Evolutionary conservation across 306 rosid genomes (phyloP).

Genomic region (Rosa multiflora): DNA sequence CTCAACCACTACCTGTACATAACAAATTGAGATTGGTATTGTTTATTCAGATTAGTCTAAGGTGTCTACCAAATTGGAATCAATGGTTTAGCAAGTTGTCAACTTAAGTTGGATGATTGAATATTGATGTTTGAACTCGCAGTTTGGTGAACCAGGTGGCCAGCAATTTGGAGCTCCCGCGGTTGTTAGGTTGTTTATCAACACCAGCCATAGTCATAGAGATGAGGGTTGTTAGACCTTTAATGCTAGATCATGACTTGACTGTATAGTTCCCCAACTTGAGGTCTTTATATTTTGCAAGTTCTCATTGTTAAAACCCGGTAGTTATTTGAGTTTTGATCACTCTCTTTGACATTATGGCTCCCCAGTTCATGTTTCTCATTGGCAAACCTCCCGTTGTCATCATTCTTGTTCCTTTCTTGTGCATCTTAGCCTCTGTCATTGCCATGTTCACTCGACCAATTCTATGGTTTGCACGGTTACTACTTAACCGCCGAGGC

Average conservation of each 20-base stretch:
- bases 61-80: background rate
- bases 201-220: background rate
- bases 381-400: background rate
- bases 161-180: background rate
- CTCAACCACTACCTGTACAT: background rate
- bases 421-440: background rate
- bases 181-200: background rate
- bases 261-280: background rate
- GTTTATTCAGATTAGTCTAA: background rate
- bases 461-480: slow-evolving; percentile 18
- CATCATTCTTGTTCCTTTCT: background rate
- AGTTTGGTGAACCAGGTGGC: background rate
- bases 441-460: background rate
- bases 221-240: background rate
- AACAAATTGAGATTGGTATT: background rate
- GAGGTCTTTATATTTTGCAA: background rate
- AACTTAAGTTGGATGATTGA: background rate
- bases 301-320: background rate
- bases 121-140: slow-evolving; percentile 4
- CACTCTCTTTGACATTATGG: slow-evolving; percentile 7
- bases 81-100: slow-evolving; percentile 3
- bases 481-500: background rate
- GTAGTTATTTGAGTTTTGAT: background rate
- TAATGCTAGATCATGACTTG: background rate
- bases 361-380: background rate